Evolutionary conservation across 1,284 basidiomycete genomes (phyloP).

Genomic region (Vanrija humicola): DNA sequence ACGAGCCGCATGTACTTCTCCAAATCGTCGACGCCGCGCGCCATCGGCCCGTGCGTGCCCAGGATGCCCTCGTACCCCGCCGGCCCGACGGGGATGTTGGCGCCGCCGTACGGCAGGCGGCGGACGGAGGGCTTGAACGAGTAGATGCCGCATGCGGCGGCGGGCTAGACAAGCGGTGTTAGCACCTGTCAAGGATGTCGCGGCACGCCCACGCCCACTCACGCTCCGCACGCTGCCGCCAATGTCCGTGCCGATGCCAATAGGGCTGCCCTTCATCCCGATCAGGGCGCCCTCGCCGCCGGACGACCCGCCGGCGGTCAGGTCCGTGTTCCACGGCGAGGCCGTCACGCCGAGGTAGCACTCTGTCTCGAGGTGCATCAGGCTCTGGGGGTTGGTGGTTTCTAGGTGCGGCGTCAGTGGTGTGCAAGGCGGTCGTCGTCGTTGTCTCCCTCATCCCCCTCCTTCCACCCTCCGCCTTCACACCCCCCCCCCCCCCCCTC

Average conservation of each 20-base stretch:
- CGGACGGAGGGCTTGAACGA: constrained; percentile 41
- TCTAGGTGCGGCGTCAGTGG: neutral
- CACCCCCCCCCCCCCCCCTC: neutral
- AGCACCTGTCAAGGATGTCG: neutral
- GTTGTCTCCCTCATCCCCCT: too few relatives aligned
- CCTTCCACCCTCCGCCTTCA: neutral
- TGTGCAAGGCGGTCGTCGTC: too few relatives aligned
- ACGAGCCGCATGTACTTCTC: constrained; percentile 39
- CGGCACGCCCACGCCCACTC: neutral
- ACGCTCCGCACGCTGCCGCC: constrained; percentile 41
- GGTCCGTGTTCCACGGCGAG: constrained; percentile 46
- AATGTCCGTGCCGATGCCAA: constrained; percentile 48
- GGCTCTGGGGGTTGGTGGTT: constrained; percentile 22
- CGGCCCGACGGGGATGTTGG: constrained; percentile 15
- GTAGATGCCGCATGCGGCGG: constrained; percentile 38
- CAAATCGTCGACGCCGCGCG: constrained; percentile 37
- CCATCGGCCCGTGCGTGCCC: constrained; percentile 39
- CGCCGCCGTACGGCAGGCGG: constrained; percentile 39
- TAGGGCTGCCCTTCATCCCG: constrained; percentile 31
- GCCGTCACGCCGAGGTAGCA: constrained; percentile 39
- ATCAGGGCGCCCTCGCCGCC: constrained; percentile 51
- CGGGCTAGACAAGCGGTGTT: constrained; percentile 11
- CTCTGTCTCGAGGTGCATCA: constrained; percentile 31
- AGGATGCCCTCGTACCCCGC: constrained; percentile 35
- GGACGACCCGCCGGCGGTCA: constrained; percentile 45